Conservation (phyloP, 352 stramenopile genomes). For the Globisporangium acanthophoron region DNA sequence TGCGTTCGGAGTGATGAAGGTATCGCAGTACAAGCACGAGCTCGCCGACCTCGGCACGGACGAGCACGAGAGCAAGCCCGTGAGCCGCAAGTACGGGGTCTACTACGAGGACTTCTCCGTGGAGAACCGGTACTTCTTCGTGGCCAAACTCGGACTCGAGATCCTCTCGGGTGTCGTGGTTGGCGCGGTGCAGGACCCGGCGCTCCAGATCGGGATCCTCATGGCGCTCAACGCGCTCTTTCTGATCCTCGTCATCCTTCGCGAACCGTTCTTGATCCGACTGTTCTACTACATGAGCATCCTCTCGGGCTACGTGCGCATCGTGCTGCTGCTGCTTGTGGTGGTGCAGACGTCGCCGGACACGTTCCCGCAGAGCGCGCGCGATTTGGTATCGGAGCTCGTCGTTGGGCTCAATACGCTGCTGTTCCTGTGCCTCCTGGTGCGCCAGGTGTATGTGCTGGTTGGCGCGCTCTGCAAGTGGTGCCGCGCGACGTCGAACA, state of each 20-base stretch:
- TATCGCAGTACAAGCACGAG: conserved; percentile 29
- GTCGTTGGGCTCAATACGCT: conserved; percentile 38
- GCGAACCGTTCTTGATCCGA: conserved; percentile 33
- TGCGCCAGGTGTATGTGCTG: conserved; percentile 34
- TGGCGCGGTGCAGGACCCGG: conserved; percentile 22
- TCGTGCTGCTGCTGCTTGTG: conserved; percentile 40
- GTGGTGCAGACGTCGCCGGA: conserved; percentile 28
- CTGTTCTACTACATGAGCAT: conserved; percentile 36
- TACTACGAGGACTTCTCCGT: conserved; percentile 47
- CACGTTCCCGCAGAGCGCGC: conserved; percentile 31
- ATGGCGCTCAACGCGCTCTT: conserved; percentile 34
- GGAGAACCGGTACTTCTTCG: conserved; percentile 49
- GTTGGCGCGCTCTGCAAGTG: conserved; percentile 14
- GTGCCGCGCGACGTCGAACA: conserved; percentile 2
- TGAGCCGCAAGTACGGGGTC: conserved; percentile 37
- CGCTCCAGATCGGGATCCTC: conserved; percentile 35
- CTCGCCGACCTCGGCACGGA: conserved; percentile 31
- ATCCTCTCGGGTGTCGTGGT: conserved; percentile 33
- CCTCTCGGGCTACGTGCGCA: conserved; percentile 31
- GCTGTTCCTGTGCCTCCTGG: conserved; percentile 33
- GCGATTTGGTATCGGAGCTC: conserved; percentile 33
- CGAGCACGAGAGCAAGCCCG: conserved; percentile 31
- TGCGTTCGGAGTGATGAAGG: conserved; percentile 33
- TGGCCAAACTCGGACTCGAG: conserved; percentile 39
- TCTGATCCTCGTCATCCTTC: conserved; percentile 30